Percentiles rank a stretch among this genome's conserved stretches.
Conservation (phyloP, 768 basidiomycete genomes). For the Clitopilus hobsonii region DNA sequence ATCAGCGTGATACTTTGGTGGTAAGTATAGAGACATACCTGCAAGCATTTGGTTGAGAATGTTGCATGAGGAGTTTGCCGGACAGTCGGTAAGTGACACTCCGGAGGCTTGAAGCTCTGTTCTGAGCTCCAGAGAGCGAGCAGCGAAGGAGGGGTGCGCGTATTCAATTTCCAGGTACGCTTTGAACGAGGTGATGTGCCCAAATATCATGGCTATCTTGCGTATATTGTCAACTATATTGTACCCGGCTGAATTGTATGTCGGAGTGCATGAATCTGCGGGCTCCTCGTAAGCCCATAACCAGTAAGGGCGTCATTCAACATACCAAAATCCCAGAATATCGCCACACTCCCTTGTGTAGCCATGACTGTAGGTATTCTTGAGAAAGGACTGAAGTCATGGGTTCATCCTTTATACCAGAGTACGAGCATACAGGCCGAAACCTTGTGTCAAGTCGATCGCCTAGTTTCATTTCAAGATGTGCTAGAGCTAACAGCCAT, state of each 20-base stretch:
- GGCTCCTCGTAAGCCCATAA: background rate
- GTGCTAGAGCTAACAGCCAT: background rate
- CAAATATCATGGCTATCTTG: slow-evolving; percentile 39
- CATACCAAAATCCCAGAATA: slow-evolving; percentile 29
- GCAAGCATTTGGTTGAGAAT: slow-evolving; percentile 50
- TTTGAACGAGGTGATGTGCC: slow-evolving; percentile 44
- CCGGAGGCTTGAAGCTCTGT: slow-evolving; percentile 46
- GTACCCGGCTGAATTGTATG: slow-evolving; percentile 34
- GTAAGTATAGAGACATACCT: slow-evolving; percentile 23
- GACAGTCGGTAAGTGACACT: slow-evolving; percentile 35
- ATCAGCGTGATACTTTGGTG: background rate
- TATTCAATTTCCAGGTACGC: slow-evolving; percentile 41
- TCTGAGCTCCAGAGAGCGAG: slow-evolving; percentile 14
- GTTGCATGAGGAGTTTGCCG: slow-evolving; percentile 29
- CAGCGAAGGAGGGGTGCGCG: background rate
- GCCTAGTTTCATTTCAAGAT: background rate
- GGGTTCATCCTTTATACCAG: background rate
- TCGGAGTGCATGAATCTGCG: slow-evolving; percentile 32
- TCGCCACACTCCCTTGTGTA: slow-evolving; percentile 27
- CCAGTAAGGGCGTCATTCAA: background rate
- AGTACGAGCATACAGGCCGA: background rate
- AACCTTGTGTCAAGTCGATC: background rate
- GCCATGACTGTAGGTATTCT: background rate
- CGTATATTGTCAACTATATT: slow-evolving; percentile 38
- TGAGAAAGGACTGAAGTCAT: background rate